phyloP scores from a whole-genome alignment of 1,139 yeast species.

The Pichia sp. region DNA sequence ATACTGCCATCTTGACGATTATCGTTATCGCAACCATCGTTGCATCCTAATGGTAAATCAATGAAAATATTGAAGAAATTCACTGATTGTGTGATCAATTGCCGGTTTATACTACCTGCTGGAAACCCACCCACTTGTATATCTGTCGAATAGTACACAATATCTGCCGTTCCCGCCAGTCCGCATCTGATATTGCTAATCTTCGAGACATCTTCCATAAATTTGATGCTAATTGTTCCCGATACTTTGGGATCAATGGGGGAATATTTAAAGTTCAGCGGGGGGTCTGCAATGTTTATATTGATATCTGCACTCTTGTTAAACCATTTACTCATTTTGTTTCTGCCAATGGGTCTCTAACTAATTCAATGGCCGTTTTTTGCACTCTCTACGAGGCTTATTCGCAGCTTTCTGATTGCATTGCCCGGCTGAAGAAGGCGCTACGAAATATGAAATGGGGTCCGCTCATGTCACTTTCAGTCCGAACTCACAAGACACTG shows the following conservation, averaged over 20 bases:
- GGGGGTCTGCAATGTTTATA: constrained; percentile 2
- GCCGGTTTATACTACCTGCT: neutral
- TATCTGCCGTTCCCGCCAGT: constrained; percentile 5
- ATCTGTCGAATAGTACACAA: constrained; percentile 3
- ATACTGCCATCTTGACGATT: no score
- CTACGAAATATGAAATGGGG: no score
- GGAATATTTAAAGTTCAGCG: constrained; percentile 7
- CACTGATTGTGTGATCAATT: constrained; percentile 1
- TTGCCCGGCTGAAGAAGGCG: no score
- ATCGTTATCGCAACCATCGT: neutral
- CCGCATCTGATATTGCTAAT: constrained; percentile 8
- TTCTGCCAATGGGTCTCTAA: no score
- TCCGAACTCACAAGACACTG: no score
- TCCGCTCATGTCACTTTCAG: no score
- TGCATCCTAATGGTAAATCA: constrained; percentile 3
- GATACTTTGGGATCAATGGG: constrained; percentile 4
- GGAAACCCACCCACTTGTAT: constrained; percentile 1
- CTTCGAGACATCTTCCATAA: constrained; percentile 5
- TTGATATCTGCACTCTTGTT: neutral
- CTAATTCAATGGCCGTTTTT: no score
- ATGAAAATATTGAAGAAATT: constrained; percentile 3
- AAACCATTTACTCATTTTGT: constrained; percentile 9
- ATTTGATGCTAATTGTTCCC: constrained; percentile 2
- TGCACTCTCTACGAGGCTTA: no score
- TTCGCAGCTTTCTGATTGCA: no score